Base-by-base conservation (phyloP, 345 rosid genomes). In the Microcos paniculata region DNA sequence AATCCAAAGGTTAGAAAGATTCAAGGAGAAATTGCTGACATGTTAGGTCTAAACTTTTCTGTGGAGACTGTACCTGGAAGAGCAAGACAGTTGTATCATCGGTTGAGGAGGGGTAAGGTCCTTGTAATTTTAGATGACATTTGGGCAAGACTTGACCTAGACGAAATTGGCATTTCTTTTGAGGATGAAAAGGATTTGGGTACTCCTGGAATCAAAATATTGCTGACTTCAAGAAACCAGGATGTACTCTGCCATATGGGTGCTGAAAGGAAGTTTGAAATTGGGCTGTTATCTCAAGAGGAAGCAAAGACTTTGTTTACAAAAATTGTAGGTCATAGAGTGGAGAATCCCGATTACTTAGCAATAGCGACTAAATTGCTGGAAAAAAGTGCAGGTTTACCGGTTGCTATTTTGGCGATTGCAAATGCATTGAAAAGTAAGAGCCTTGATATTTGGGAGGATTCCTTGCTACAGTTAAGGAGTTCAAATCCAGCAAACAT, bases 111-210 rank as follows among this genome's bases (percentile, higher is more conserved):
- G n/a, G n/a, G 48, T 38, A 74, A 48, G 64, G 30, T 78, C 15
- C 79, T 81, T 18, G 35, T 81, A 43, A 68, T 81, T 6, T 28
- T 77, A 31, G 84, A 81, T 56, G 76, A 77, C 28, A 13, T 78
- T 3, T 81, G 77, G 84, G 21, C 3, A 4, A 5, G 3, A 4
- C 18, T 81, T 7, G 64, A 78, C 2, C 7, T 70, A 58, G 23
- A 53, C 6, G 31, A 10, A 0, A 28, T 81, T 8, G 79, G 84
- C 26, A 74, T 81, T 45, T 70, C 81, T 0, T 33, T 10, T 0
- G 30, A 6, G 0, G 30, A 31, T 9, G 46, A 64, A 43, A 46
- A 38, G 21, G n/a, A n/a, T n/a, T n/a, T n/a, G n/a, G n/a, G n/a
- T 51, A 15, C 2, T 40, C 30, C 0, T 74, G 11, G 1, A 4